phyloP scores from a whole-genome alignment of 306 rosid species.

The Inga oerstediana region DNA sequence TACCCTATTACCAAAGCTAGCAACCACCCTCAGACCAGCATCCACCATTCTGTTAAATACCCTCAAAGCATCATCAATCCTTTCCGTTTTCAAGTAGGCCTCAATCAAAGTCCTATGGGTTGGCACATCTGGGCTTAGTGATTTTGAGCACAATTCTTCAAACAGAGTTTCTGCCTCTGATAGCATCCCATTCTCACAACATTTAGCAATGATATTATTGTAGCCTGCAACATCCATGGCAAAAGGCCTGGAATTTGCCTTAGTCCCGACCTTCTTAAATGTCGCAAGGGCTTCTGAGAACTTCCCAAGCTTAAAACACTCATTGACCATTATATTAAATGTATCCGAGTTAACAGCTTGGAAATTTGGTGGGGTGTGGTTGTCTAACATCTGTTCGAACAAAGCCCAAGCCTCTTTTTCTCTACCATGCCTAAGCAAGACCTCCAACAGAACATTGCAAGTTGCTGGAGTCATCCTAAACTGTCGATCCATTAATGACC shows the following conservation, averaged over 20 bases:
- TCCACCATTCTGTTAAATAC: conserved; percentile 83
- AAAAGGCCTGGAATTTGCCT: conserved; percentile 73
- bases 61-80: conserved; percentile 76
- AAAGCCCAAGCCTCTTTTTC: conserved; percentile 61
- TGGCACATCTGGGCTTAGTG: conserved; percentile 84
- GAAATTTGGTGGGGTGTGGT: conserved; percentile 84
- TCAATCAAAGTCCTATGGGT: conserved; percentile 79
- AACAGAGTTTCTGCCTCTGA: conserved; percentile 67
- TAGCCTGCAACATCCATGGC: conserved; percentile 94
- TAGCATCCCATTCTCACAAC: conserved; percentile 79
- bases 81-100: conserved; percentile 63
- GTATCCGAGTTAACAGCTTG: conserved; percentile 93
- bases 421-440: conserved; percentile 70
- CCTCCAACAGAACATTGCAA: conserved; percentile 83
- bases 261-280: conserved; percentile 79
- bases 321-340: conserved; percentile 84
- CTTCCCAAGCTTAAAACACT: conserved; percentile 70
- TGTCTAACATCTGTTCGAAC: conserved; percentile 82
- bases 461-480: conserved; percentile 87
- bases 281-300: conserved; percentile 62
- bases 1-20: conserved; percentile 72
- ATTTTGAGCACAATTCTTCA: conserved; percentile 73
- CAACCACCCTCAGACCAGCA: conserved; percentile 82
- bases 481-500: conserved; percentile 64
- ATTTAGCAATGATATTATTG: conserved; percentile 77